phyloP scores from a whole-genome alignment of 257 asterid species.

The Leonotis leonurus region DNA sequence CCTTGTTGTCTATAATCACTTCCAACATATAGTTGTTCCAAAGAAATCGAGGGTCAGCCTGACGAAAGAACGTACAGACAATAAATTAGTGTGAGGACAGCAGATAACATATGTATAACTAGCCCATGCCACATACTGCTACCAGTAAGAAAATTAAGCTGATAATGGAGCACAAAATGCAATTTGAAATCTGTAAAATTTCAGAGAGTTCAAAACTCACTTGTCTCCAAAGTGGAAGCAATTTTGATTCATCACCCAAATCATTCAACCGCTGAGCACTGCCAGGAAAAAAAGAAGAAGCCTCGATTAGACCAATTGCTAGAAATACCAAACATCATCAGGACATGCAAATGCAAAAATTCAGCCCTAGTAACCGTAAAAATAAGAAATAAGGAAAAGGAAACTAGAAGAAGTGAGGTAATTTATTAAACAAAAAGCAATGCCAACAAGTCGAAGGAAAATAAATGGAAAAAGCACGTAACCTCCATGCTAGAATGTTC shows the following conservation, averaged over 20 bases:
- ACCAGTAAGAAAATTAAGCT: conserved; percentile 5
- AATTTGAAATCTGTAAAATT: not conserved
- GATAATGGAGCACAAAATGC: conserved; percentile 5
- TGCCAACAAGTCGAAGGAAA: not conserved
- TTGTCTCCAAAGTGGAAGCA: conserved; percentile 99
- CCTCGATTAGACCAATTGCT: conserved; percentile 3
- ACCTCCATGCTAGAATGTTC: not conserved
- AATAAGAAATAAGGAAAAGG: not conserved
- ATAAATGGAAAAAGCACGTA: not conserved
- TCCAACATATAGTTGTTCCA: conserved; percentile 97
- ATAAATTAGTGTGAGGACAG: not conserved
- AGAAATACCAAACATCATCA: conserved; percentile 11
- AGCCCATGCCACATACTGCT: not conserved
- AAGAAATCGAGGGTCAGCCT: conserved; percentile 99
- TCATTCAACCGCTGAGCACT: conserved; percentile 87
- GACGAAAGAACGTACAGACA: conserved; percentile 19
- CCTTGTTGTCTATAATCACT: conserved; percentile 93
- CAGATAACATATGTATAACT: not conserved
- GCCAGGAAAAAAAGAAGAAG: conserved; percentile 28
- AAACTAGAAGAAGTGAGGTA: not conserved
- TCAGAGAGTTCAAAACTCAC: conserved; percentile 43
- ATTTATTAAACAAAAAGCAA: not conserved
- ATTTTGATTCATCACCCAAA: conserved; percentile 87
- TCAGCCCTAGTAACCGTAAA: conserved; percentile 8
- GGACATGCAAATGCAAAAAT: not conserved